Evolutionary conservation across 805 yeast species (phyloP).

Genomic region (Candida boidinii): DNA sequence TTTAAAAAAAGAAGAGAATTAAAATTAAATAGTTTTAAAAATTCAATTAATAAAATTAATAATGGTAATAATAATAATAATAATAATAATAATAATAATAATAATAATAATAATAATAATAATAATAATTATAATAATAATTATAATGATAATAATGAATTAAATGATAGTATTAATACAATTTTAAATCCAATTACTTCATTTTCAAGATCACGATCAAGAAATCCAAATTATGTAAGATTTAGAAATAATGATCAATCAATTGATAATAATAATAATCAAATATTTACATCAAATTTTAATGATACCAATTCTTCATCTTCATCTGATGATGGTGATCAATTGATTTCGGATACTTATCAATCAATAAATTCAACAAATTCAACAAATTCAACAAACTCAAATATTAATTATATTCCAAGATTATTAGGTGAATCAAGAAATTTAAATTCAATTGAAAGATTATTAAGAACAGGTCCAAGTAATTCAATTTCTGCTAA

Average conservation of each 20-base stretch:
- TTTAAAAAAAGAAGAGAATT: constrained; percentile 22
- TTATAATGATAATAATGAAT: not conserved
- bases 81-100: not conserved
- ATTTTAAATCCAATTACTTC: constrained; percentile 3
- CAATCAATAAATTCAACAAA: too few species aligned
- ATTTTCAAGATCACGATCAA: not conserved
- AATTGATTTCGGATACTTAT: too few species aligned
- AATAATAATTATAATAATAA: not conserved
- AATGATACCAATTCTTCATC: constrained; percentile 6
- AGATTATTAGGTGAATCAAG: too few species aligned
- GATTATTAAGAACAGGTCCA: too few species aligned
- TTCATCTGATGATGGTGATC: constrained; percentile 5
- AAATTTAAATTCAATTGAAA: too few species aligned
- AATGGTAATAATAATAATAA: not conserved
- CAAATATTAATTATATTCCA: too few species aligned
- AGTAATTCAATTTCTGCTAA: too few species aligned
- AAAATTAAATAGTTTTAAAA: constrained; percentile 4
- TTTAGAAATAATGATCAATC: constrained; percentile 11
- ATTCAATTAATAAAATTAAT: not conserved
- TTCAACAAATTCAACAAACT: too few species aligned
- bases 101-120: constrained; percentile 1
- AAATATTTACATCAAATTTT: constrained; percentile 8
- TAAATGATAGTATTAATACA: constrained; percentile 3
- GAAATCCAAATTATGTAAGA: constrained; percentile 5
- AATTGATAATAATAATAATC: constrained; percentile 10